These are phyloP conservation scores for Nicotiana obtusifolia DNA, from an alignment of 257 asterid genomes.

Conservation along the genomic window DNA sequence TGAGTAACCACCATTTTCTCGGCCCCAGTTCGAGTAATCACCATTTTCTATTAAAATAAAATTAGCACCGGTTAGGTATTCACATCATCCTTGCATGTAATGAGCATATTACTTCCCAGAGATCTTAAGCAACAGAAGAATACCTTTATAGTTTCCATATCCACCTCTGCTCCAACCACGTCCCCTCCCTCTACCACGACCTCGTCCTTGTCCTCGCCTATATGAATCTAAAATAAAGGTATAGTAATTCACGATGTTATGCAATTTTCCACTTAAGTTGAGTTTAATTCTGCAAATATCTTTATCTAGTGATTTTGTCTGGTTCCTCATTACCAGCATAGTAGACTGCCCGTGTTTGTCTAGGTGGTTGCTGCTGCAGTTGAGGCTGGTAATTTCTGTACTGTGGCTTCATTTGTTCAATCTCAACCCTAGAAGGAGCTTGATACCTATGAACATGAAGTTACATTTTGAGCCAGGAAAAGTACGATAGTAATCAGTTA, in stretches of 20 bases:
- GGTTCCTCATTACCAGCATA: conserved; percentile 26
- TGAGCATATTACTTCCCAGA: background rate
- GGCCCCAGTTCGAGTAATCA: conserved; percentile 30
- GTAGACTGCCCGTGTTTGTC: conserved; percentile 52
- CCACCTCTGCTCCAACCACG: conserved; percentile 92
- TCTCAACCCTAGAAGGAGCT: conserved; percentile 55
- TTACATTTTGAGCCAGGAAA: background rate
- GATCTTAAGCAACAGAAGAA: background rate
- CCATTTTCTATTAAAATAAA: conserved; percentile 36
- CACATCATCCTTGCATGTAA: background rate
- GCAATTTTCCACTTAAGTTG: background rate
- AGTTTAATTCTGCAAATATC: background rate
- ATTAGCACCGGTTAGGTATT: background rate
- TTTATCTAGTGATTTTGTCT: background rate
- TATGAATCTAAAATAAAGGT: conserved; percentile 47
- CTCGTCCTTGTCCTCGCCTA: conserved; percentile 79
- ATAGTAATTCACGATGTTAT: background rate
- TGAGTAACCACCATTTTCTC: conserved; percentile 38
- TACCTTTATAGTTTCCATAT: conserved; percentile 40
- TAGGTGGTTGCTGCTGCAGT: conserved; percentile 45
- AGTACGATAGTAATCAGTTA: background rate
- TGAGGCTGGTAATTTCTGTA: conserved; percentile 51
- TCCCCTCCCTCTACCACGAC: conserved; percentile 91
- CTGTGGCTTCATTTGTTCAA: conserved; percentile 43
- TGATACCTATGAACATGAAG: conserved; percentile 52